Percentiles rank a stretch among this genome's conserved stretches.
Evolutionary conservation across 345 rosid genomes (phyloP).

Genomic region (Lepidium sativum): DNA sequence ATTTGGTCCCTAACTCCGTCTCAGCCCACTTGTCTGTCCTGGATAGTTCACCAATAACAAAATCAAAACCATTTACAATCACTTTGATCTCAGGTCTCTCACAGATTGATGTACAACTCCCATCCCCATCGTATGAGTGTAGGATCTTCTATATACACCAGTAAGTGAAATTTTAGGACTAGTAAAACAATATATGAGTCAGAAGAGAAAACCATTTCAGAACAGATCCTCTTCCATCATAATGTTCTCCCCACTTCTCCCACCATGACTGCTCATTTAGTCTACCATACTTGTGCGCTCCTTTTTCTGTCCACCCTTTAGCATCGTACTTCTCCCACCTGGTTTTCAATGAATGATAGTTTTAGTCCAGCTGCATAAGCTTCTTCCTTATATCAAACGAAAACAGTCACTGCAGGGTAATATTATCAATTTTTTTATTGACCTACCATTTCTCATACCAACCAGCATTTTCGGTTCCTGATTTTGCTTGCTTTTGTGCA

Average conservation of each 20-base stretch:
- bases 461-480: conserved; percentile 95
- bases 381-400: neutral
- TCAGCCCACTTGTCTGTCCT: conserved; percentile 99
- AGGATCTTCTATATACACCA: neutral
- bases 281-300: conserved; percentile 95
- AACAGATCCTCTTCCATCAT: conserved; percentile 97
- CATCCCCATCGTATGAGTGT: neutral
- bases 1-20: conserved; percentile 93
- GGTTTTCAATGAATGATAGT: conserved; percentile 12
- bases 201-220: conserved; percentile 69
- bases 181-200: neutral
- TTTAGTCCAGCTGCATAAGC: neutral
- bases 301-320: conserved; percentile 98
- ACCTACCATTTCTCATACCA: conserved; percentile 98
- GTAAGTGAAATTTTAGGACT: neutral
- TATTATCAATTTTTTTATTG: conserved; percentile 2
- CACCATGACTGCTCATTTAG: conserved; percentile 98
- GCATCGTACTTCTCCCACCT: conserved; percentile 99
- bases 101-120: neutral
- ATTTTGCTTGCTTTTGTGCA: conserved; percentile 97
- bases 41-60: conserved; percentile 32
- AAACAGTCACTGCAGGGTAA: neutral
- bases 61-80: neutral
- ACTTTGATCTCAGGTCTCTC: neutral
- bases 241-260: conserved; percentile 99